Evolutionary conservation across 1,139 yeast species (phyloP).

Genomic region (Meyerozyma sp.): DNA sequence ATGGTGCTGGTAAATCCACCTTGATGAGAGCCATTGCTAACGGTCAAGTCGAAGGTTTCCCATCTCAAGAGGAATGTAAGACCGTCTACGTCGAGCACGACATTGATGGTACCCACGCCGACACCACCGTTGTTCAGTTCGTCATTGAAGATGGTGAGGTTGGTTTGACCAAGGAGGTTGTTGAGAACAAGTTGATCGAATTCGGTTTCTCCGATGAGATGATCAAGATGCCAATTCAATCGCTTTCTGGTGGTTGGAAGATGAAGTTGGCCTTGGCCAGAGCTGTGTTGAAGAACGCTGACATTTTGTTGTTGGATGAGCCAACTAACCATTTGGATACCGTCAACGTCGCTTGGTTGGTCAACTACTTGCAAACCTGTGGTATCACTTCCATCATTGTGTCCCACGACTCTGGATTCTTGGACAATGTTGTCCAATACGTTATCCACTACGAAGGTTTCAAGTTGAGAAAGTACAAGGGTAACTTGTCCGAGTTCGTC

Average conservation of each 20-base stretch:
- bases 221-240: conserved; percentile 88
- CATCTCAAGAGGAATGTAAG: conserved; percentile 96
- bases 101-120: conserved; percentile 97
- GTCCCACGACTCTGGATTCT: conserved; percentile 99
- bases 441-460: conserved; percentile 99
- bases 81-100: conserved; percentile 99
- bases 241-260: conserved; percentile 99
- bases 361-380: conserved; percentile 96
- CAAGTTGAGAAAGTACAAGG: conserved; percentile 99
- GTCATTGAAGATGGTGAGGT: conserved; percentile 80
- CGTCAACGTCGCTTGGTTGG: conserved; percentile 98
- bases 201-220: conserved; percentile 90
- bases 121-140: conserved; percentile 86
- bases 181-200: conserved; percentile 71
- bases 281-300: conserved; percentile 98
- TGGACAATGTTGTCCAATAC: conserved; percentile 95
- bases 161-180: conserved; percentile 64
- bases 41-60: conserved; percentile 99
- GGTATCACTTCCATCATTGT: conserved; percentile 97
- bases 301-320: conserved; percentile 96
- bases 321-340: conserved; percentile 99
- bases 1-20: conserved; percentile 99
- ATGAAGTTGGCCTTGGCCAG: conserved; percentile 99
- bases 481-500: conserved; percentile 97
- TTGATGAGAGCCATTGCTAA: conserved; percentile 99